phyloP scores from a whole-genome alignment of 768 basidiomycete genomes.

The Lactifluus volemus region DNA sequence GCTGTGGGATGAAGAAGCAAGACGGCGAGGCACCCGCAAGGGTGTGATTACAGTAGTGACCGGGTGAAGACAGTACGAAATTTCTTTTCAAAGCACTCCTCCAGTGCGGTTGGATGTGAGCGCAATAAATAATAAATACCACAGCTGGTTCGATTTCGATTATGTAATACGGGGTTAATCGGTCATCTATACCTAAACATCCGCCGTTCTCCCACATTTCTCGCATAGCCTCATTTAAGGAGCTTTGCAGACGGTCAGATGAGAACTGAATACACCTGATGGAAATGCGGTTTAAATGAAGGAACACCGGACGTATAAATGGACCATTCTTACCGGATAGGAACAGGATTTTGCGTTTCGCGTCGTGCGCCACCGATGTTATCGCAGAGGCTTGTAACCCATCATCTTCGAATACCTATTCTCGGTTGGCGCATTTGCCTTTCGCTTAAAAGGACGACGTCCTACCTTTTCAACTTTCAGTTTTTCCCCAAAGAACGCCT shows the following conservation, averaged over 20 bases:
- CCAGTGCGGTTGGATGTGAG: too few species aligned
- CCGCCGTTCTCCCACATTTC: too few species aligned
- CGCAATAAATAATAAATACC: too few species aligned
- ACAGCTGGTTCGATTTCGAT: too few species aligned
- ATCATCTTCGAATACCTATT: conserved; percentile 59
- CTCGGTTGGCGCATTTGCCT: background rate
- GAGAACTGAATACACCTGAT: background rate
- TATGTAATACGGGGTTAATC: too few species aligned
- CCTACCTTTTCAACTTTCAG: conserved; percentile 48
- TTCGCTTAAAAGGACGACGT: background rate
- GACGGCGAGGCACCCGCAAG: too few species aligned
- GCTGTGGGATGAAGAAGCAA: too few species aligned
- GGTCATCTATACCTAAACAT: too few species aligned
- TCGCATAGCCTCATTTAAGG: background rate
- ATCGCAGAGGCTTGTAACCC: conserved; percentile 47
- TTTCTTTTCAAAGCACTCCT: too few species aligned
- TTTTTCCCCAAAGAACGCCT: conserved; percentile 52
- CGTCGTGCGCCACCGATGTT: conserved; percentile 51
- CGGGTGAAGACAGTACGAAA: too few species aligned
- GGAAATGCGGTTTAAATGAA: background rate
- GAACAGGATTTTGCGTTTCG: conserved; percentile 41
- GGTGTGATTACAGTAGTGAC: too few species aligned
- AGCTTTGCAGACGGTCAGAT: conserved; percentile 5
- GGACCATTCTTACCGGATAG: conserved; percentile 41
- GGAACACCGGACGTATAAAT: background rate